phyloP scores from a whole-genome alignment of 2,329 filamentous ascomycete genomes.

The Fonsecaea multimorphosa region DNA sequence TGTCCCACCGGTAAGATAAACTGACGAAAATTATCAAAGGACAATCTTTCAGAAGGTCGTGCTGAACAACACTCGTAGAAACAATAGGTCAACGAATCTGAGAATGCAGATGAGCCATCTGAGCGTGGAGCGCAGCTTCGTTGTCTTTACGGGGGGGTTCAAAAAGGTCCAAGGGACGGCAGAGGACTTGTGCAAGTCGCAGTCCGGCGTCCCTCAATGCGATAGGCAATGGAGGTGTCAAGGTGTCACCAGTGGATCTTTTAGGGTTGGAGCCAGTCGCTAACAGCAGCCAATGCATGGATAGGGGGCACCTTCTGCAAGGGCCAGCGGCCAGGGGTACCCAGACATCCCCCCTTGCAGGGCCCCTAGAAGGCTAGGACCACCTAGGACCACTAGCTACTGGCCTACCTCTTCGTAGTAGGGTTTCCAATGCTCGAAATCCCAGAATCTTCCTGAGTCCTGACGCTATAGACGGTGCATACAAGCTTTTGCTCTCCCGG shows the following conservation, averaged over 20 bases:
- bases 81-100: background rate
- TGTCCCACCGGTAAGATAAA: constrained; percentile 17
- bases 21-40: background rate
- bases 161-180: constrained; percentile 1
- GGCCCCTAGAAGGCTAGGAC: no score
- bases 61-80: background rate
- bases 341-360: constrained; percentile 10
- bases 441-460: background rate
- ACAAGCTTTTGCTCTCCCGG: background rate
- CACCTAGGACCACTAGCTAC: constrained; percentile 14
- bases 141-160: constrained; percentile 9
- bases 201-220: constrained; percentile 1
- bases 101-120: background rate
- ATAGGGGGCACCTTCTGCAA: constrained; percentile 20
- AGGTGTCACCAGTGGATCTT: background rate
- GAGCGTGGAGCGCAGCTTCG: constrained; percentile 9
- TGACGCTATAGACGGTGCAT: background rate
- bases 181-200: background rate
- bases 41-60: background rate
- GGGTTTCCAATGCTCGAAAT: background rate
- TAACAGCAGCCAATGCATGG: constrained; percentile 5
- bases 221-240: constrained; percentile 2
- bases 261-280: background rate
- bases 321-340: constrained; percentile 5
- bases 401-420: background rate